Evolutionary conservation across 805 yeast species (phyloP), one percentile per base, ranked within the genome.

Genomic region (Kluyveromyces siamensis): DNA sequence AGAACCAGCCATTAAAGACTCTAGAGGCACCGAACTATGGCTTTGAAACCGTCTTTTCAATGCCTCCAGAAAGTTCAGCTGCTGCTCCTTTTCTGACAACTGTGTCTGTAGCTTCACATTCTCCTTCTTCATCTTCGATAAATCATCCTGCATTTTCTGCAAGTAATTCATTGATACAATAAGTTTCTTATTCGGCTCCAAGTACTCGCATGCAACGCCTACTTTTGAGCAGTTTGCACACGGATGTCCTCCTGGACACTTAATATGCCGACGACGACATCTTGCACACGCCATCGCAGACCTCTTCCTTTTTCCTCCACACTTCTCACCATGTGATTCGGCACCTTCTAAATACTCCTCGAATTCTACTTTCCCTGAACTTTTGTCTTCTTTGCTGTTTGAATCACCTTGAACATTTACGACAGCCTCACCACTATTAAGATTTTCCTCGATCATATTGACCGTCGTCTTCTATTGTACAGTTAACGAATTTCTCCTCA

Each of bases 241-340:
- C 0, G 89, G 88, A 44, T 81, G 77, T 1, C 87, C 87, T 1
- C 89, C 89, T 13, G 87, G 87, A 59, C 93, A 85, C 52, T 84
- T 77, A 40, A 83, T 79, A 63, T 85, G 93, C 47, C 88, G 72
- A 44, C 78, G 74, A 33, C 91, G 71, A 60, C 93, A 85, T 41
- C 87, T 67, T 2, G 77, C 75, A 61, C 91, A 84, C 7, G 73
- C 72, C 42, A 62, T 45, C 7, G 59, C 52, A 4, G 61, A 55
- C 40, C 60, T 53, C 48, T 57, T 62, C 41, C 48, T 48, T 40
- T 51, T 52, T 13, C 35, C 35, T 10, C 35, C 35, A 30, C 35
- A 10, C 14, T 30, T 30, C 14, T 13, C 14, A 30, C 35, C 14
- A 30, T 30, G 14, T 13, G 35, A 30, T 13, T 30, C 35, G 3